Percentiles rank a stretch among this genome's conserved stretches.
Evolutionary conservation across 139 green algal species (phyloP).

Genomic region (Limnomonas spitsbergensis): DNA sequence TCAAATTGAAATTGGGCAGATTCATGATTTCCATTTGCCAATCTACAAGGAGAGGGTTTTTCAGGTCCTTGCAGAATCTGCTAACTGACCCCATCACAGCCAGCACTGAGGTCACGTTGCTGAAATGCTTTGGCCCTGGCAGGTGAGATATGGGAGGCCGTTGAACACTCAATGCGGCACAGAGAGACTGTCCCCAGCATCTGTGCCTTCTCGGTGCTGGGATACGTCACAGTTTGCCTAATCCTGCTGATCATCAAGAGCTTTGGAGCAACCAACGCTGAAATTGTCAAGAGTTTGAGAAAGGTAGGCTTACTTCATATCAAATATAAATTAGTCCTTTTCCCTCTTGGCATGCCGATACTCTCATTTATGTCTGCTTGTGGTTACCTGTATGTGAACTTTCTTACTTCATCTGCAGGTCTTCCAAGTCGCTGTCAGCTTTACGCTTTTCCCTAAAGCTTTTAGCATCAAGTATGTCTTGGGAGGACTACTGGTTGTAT

Average conservation of each 20-base stretch:
- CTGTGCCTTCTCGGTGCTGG: constrained; percentile 53
- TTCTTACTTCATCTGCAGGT: not conserved
- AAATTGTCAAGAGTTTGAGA: constrained; percentile 63
- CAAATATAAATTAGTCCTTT: constrained; percentile 2
- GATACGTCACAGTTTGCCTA: constrained; percentile 59
- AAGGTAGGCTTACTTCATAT: constrained; percentile 43
- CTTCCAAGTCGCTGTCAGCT: constrained; percentile 46
- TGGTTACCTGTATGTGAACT: too few species aligned
- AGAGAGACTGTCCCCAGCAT: constrained; percentile 42
- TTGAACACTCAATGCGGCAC: constrained; percentile 45
- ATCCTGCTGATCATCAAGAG: constrained; percentile 63
- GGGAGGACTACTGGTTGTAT: constrained; percentile 35
- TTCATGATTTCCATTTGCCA: too few species aligned
- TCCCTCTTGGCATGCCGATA: too few species aligned
- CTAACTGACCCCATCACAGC: too few species aligned
- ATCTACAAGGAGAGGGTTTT: too few species aligned
- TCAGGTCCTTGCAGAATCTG: too few species aligned
- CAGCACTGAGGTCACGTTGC: not conserved
- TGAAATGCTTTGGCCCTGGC: constrained; percentile 1
- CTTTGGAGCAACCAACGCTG: constrained; percentile 60
- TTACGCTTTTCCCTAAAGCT: constrained; percentile 62
- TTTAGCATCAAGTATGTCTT: constrained; percentile 58
- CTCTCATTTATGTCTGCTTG: too few species aligned
- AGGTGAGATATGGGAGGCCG: constrained; percentile 38
- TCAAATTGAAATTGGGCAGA: constrained; percentile 5